Evolutionary conservation across 2,329 filamentous ascomycete species (phyloP).

Genomic region (Colletotrichum australisinense): DNA sequence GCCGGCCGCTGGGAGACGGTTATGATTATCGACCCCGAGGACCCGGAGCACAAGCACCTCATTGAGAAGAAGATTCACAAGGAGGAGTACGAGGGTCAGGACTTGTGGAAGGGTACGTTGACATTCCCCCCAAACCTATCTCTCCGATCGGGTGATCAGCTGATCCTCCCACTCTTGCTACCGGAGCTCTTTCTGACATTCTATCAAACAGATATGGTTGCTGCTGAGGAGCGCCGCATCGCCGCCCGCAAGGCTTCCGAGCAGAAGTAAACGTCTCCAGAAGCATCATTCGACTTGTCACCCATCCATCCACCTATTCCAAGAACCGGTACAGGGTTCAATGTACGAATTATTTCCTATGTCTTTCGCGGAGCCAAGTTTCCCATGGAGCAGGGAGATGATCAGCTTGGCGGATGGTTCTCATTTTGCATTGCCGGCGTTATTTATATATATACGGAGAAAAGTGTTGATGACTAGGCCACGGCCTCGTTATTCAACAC

Average conservation of each 20-base stretch:
- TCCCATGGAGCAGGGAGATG: background rate
- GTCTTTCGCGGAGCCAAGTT: background rate
- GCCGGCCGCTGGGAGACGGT: slow-evolving; percentile 87
- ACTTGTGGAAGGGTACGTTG: slow-evolving; percentile 86
- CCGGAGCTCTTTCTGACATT: slow-evolving; percentile 13
- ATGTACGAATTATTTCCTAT: slow-evolving; percentile 1
- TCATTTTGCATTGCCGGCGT: background rate
- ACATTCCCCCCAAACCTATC: background rate
- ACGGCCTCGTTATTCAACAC: background rate
- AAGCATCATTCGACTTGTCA: background rate
- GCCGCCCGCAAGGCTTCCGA: slow-evolving; percentile 47
- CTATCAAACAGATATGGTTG: slow-evolving; percentile 77
- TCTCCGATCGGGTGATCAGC: background rate
- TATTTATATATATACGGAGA: background rate
- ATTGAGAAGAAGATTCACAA: slow-evolving; percentile 91
- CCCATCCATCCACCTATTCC: background rate
- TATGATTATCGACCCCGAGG: slow-evolving; percentile 81
- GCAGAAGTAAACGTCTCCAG: slow-evolving; percentile 5
- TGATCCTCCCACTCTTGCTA: background rate
- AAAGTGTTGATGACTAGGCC: background rate
- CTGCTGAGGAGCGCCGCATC: slow-evolving; percentile 76
- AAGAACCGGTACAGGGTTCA: no score
- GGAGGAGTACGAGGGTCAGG: slow-evolving; percentile 88
- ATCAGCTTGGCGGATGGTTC: background rate
- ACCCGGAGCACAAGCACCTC: slow-evolving; percentile 83